Base-by-base conservation (phyloP, 441 rosid genomes). In the Lagerstroemia fauriei region DNA sequence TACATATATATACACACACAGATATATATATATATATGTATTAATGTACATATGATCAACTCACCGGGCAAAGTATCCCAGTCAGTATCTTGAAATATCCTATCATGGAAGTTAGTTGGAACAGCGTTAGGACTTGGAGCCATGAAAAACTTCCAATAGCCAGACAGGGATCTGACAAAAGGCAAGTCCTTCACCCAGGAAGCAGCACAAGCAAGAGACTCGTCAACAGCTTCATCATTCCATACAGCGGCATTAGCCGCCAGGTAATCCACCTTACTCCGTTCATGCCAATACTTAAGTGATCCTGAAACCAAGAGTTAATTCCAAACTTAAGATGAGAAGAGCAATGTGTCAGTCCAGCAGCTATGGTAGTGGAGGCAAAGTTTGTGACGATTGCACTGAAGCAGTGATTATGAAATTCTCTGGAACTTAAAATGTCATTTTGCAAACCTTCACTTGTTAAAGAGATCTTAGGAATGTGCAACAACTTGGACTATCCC, bases 101-200 rank as follows among this genome's bases (percentile, higher is more conserved):
- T 32, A 77, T 87, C 95, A 84, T 87, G 90, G 74, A 95, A 96
- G 16, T 90, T 87, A 25, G 71, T 46, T 22, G 98, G 98, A 84
- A 94, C 95, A 81, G 84, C 82, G 18, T 85, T 63, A 81, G 98
- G 98, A 38, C 79, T 77, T 41, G 95, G 84, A 80, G 98, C 94
- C 92, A 96, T 87, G 84, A 89, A 90, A 85, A 96, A 96, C 50
- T 92, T 96, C 99, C 99, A 95, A 74, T 88, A 84, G 74, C 99
- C 97, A 83, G 98, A 92, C 81, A 96, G 83, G 85, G 99, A 94
- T 88, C 85, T 90, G 17, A 91, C 96, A 83, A 90, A 96, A 79
- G 98, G 96, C 90, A 94, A 89, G 70, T 89, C 95, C 70, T 94
- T 89, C 38, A 90, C 95, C 99, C 97, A 94, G 81, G 85, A 93